Evolutionary conservation across 345 rosid species (phyloP).

Genomic region (thale cress (Arabidopsis thaliana)): DNA sequence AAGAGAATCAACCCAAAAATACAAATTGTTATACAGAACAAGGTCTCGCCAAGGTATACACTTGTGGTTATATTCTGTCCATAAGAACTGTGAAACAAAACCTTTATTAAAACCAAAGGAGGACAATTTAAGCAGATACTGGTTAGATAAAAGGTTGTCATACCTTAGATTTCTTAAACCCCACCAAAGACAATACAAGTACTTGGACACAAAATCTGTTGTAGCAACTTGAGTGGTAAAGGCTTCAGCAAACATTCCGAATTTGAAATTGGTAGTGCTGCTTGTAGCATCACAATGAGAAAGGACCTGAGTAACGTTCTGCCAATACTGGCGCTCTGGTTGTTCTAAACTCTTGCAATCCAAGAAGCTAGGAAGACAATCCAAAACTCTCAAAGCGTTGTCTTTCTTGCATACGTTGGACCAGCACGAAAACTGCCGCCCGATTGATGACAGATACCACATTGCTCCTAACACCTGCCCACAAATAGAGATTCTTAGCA

Average conservation of each 20-base stretch:
- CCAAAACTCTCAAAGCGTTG: constrained; percentile 44
- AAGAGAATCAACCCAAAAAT: constrained; percentile 72
- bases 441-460: constrained; percentile 77
- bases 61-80: constrained; percentile 84
- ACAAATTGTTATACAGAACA: constrained; percentile 72
- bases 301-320: constrained; percentile 62
- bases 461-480: constrained; percentile 79
- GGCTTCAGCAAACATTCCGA: constrained; percentile 84
- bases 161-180: constrained; percentile 86
- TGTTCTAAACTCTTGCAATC: constrained; percentile 55
- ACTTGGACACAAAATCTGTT: constrained; percentile 56
- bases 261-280: constrained; percentile 52
- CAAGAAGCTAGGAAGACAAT: constrained; percentile 67
- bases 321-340: constrained; percentile 73
- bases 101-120: not conserved
- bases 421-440: constrained; percentile 85
- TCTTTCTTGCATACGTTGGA: constrained; percentile 59
- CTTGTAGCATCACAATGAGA: constrained; percentile 63
- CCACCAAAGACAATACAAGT: constrained; percentile 92
- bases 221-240: constrained; percentile 68
- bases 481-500: constrained; percentile 19
- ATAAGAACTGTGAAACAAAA: constrained; percentile 61
- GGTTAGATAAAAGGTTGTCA: constrained; percentile 5
- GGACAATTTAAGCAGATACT: not conserved
- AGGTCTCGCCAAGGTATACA: constrained; percentile 69